Evolutionary conservation across 495 filamentous ascomycete species (phyloP).

Genomic region (Penicillium nucicola): DNA sequence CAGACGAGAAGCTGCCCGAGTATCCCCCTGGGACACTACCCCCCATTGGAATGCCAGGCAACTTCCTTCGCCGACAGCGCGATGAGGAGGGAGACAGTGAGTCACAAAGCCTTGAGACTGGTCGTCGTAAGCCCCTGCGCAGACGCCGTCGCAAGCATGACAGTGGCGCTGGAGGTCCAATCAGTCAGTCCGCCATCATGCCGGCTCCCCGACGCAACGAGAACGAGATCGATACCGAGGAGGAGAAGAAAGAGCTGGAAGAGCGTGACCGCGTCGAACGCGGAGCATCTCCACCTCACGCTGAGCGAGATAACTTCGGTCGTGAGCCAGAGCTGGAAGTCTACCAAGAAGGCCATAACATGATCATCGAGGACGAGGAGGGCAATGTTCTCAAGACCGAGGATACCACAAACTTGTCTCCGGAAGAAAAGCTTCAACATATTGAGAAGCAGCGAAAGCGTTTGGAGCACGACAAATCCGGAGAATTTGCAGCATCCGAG

Average conservation of each 20-base stretch:
- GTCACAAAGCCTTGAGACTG: slow-evolving; percentile 50
- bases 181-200: slow-evolving; percentile 85
- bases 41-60: slow-evolving; percentile 68
- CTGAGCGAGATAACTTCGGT: slow-evolving; percentile 33
- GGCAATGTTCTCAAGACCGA: slow-evolving; percentile 74
- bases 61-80: slow-evolving; percentile 78
- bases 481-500: slow-evolving; percentile 37
- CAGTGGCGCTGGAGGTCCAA: slow-evolving; percentile 77
- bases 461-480: slow-evolving; percentile 54
- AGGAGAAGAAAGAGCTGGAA: slow-evolving; percentile 34
- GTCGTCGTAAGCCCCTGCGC: slow-evolving; percentile 55
- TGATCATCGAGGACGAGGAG: slow-evolving; percentile 82
- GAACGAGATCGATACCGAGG: slow-evolving; percentile 14
- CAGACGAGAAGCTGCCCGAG: slow-evolving; percentile 61
- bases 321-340: slow-evolving; percentile 53
- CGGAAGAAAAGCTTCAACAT: slow-evolving; percentile 46
- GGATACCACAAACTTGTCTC: slow-evolving; percentile 38
- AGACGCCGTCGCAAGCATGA: slow-evolving; percentile 65
- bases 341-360: slow-evolving; percentile 78
- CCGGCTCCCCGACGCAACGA: slow-evolving; percentile 55
- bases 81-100: slow-evolving; percentile 62
- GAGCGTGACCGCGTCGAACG: slow-evolving; percentile 35
- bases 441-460: slow-evolving; percentile 57
- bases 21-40: slow-evolving; percentile 77
- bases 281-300: slow-evolving; percentile 26